Percentiles rank a stretch among this genome's conserved stretches.
These are phyloP conservation scores for Melampsora occidentalis DNA, from an alignment of 1,284 basidiomycete genomes.

Conservation along the genomic window DNA sequence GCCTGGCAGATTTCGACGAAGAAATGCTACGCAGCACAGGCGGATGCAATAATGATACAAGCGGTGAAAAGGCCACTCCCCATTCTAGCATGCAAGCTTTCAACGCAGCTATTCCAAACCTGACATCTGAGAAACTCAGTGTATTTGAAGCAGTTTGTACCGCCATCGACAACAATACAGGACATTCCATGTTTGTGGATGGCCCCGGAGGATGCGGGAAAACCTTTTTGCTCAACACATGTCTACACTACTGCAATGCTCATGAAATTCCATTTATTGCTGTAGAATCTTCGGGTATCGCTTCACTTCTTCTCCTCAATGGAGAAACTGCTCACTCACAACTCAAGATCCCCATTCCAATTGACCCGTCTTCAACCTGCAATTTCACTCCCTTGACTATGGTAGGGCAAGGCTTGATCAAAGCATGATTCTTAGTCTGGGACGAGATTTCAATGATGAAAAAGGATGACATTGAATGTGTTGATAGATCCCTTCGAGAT, in stretches of 20 bases:
- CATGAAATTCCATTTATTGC: background rate
- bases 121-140: background rate
- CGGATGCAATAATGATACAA: too few relatives aligned
- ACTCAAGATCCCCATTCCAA: background rate
- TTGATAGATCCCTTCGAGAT: background rate
- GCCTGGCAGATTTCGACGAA: too few relatives aligned
- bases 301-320: background rate
- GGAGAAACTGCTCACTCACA: background rate
- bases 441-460: background rate
- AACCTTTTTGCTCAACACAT: too few relatives aligned
- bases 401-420: background rate
- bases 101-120: background rate
- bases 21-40: background rate
- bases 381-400: background rate
- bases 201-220: too few relatives aligned
- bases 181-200: background rate
- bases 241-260: background rate
- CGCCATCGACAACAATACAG: background rate
- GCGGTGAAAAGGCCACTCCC: too few relatives aligned
- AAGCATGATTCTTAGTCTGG: background rate
- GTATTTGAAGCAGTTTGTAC: background rate
- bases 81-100: background rate
- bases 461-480: background rate
- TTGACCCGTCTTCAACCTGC: background rate
- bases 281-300: background rate